Evolutionary conservation across 805 yeast genomes (phyloP), one percentile per base, ranked within the genome.

Genomic region (Lipomyces chichibuensis): DNA sequence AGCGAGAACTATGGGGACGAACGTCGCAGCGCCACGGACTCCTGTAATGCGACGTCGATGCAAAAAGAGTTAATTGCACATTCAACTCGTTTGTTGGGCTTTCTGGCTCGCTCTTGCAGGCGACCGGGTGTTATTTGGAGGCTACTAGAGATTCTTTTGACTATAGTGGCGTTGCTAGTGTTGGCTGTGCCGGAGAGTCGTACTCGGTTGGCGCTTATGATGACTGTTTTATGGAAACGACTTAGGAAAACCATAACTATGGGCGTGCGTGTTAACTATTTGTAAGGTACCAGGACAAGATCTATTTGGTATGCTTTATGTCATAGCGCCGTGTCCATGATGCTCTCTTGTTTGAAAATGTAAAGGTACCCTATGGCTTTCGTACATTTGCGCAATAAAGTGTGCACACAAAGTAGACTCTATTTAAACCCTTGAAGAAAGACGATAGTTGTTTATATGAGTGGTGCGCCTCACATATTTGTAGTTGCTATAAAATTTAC

Each of bases 121-220:
- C 33, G 54, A 20, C 66, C 66, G n/a, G 58, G 54, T n/a, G 57
- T 54, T n/a, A 33, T 63, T 17, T 37, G 27, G 20, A 57, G 66
- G 11, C n/a, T 66, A n/a, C 17, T 57, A 29, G 65, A 65, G 52
- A 9, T 49, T 14, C n/a, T 62, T 3, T 52, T 65, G 49, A 29
- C 62, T 33, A 2, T 63, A 14, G 51, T 64, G 35, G 27, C 63
- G n/a, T 7, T 57, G 2, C 25, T 63, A 20, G 69, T 64, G 9
- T 23, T 66, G 25, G 66, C 54, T 6, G 62, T 63, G 13, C 65
- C 66, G n/a, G 64, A 60, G 25, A 66, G 57, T 54, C 55, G 69
- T 17, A n/a, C 57, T 9, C 37, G 62, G 25, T 11, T 66, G 27
- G 25, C 52, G 13, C 20, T 32, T 8, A 17, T 60, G 29, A 29